These are phyloP conservation scores for Mycosphaerella sp. DNA, from an alignment of 2,329 filamentous ascomycete species.

Conservation along the genomic window DNA sequence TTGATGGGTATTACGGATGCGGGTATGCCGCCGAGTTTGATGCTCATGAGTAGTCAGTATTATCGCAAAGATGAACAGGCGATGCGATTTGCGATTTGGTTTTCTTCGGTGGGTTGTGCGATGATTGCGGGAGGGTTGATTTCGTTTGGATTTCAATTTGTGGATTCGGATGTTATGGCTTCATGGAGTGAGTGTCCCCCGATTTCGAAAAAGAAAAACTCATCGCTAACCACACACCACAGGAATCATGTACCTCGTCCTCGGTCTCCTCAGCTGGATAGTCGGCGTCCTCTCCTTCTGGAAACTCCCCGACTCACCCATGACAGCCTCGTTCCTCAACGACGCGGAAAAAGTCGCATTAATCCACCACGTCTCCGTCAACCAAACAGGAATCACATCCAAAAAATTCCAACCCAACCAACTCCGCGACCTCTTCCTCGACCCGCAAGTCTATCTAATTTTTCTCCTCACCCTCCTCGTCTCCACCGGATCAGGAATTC, in stretches of 20 bases:
- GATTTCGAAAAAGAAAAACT: too few relatives aligned
- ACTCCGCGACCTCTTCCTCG: slow-evolving; percentile 51
- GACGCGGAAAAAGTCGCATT: slow-evolving; percentile 40
- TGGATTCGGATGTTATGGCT: slow-evolving; percentile 2
- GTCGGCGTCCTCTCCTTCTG: slow-evolving; percentile 32
- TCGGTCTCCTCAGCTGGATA: slow-evolving; percentile 39
- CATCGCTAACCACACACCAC: not conserved
- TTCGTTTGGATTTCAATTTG: slow-evolving; percentile 52
- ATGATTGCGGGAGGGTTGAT: slow-evolving; percentile 51
- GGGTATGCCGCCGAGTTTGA: slow-evolving; percentile 11
- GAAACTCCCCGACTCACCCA: slow-evolving; percentile 31
- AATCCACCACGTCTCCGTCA: slow-evolving; percentile 39
- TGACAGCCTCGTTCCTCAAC: slow-evolving; percentile 25
- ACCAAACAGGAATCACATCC: slow-evolving; percentile 35
- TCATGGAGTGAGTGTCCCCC: slow-evolving; percentile 16
- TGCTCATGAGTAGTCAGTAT: slow-evolving; percentile 23
- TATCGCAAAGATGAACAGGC: slow-evolving; percentile 50
- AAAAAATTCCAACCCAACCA: slow-evolving; percentile 45
- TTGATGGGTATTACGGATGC: slow-evolving; percentile 18
- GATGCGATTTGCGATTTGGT: slow-evolving; percentile 58
- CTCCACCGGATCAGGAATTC: slow-evolving; percentile 38
- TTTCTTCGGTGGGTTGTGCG: slow-evolving; percentile 53
- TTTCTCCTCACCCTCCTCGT: slow-evolving; percentile 23
- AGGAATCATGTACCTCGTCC: slow-evolving; percentile 37
- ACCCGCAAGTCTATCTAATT: slow-evolving; percentile 44